Evolutionary conservation across 345 rosid species (phyloP), one percentile per base, ranked within the genome.

Genomic region (Hibiscus mutabilis): DNA sequence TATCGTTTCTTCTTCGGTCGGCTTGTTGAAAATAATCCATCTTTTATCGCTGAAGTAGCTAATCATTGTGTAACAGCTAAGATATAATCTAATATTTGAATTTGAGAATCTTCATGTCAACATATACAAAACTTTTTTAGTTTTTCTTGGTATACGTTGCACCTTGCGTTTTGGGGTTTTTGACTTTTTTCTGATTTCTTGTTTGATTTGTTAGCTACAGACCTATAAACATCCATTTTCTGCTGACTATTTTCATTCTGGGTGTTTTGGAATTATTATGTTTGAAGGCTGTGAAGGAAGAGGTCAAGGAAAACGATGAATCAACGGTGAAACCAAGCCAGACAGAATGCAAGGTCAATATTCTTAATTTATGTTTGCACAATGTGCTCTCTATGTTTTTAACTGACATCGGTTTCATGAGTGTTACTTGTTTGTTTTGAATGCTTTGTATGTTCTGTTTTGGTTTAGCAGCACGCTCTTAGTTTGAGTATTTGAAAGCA

Each of bases 291-390:
- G 74, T 81, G n/a, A 89, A 82, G 85, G 95, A 89, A 53, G 88
- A 78, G 70, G 73, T 69, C 65, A 86, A 83, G 76, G 98, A 87
- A 75, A 77, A 60, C 68, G 95, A 91, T 73, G 97, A 88, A 51
- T 71, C 71, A 18, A 60, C 49, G 40, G 96, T 92, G 76, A 80
- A 73, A 73, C 75, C 78, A 0, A 83, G 78, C 73, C 91, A 75
- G 86, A 76, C 87, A 75, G 97, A 92, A 77, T 96, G 99, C 89
- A 92, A 92, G 98, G 99, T 91, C 76, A 42, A 47, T 75, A 69
- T 71, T 47, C 3, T 68, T 60, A 27, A 21, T 31, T 71, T 57
- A 4, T 51, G 56, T 16, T 25, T 46, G 22, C 14, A 25, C 4
- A 16, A 66, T 47, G 14, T 42, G 37, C 57, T 66, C 21, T 66